Evolutionary conservation across 345 rosid species (phyloP).

Genomic region (Boechera divaricarpa): DNA sequence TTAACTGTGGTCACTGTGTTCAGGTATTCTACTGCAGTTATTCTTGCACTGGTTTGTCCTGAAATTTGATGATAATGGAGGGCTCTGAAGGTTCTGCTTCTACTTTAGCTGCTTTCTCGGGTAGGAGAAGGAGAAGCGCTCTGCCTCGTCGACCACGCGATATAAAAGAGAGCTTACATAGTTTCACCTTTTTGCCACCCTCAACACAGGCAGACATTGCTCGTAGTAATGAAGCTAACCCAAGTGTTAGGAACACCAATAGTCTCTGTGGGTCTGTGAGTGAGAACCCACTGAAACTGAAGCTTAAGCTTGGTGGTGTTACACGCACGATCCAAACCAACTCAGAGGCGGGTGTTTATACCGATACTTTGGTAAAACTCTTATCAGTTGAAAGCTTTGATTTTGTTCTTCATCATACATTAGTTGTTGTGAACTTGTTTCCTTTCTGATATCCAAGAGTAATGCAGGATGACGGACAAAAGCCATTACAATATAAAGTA

Average conservation of each 20-base stretch:
- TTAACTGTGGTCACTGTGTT: background rate
- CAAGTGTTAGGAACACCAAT: slow-evolving; percentile 35
- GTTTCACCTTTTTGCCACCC: slow-evolving; percentile 42
- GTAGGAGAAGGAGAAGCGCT: slow-evolving; percentile 62
- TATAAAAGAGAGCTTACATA: slow-evolving; percentile 34
- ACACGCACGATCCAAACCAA: slow-evolving; percentile 58
- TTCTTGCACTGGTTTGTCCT: background rate
- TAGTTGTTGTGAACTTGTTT: background rate
- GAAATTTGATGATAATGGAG: slow-evolving; percentile 54
- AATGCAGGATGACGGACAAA: slow-evolving; percentile 48
- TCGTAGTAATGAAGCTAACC: slow-evolving; percentile 47
- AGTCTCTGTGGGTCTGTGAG: slow-evolving; percentile 38
- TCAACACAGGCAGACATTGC: slow-evolving; percentile 41
- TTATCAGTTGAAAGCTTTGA: background rate
- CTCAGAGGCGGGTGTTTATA: slow-evolving; percentile 36
- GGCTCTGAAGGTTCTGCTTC: slow-evolving; percentile 42
- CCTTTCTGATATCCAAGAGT: slow-evolving; percentile 9
- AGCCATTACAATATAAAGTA: slow-evolving; percentile 39
- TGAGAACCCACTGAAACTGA: slow-evolving; percentile 66
- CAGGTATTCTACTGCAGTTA: background rate
- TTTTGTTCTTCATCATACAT: background rate
- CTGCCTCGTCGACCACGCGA: slow-evolving; percentile 55
- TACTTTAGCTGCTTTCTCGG: slow-evolving; percentile 44
- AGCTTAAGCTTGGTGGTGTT: slow-evolving; percentile 69
- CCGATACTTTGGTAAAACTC: slow-evolving; percentile 27